Evolutionary conservation across 2,329 filamentous ascomycete species (phyloP), one percentile per base, ranked within the genome.

Genomic region (Berkeleyomyces basicola): DNA sequence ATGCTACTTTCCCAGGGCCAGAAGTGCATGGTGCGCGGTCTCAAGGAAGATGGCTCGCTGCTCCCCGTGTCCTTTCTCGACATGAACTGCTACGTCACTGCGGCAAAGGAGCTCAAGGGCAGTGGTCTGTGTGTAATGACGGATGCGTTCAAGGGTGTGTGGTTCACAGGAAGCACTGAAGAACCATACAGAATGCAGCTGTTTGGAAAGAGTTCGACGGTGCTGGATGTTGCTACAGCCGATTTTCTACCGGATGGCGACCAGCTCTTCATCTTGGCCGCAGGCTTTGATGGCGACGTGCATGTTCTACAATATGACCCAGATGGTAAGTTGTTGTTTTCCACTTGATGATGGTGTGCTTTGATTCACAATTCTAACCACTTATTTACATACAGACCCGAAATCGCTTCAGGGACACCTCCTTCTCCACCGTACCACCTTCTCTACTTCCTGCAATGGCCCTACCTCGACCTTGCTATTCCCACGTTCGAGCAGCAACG

Each of bases 21-120:
- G 70, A 99, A 99, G 74, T 92, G 90, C 72, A 95, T 99, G 87
- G 90, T 99, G 1, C 82, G 93, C 64, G 93, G 93, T 47, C 79
- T 99, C 2, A 96, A 96, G 72, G 93, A 99, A 72, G 93, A 99
- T 70, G 90, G 91, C 0, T 90, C 88, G 1, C 80, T 97, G 61
- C 78, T 97, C 0, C 93, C 93, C 0, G 92, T 99, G 3, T 93
- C 93, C 0, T 99, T 99, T 70, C 87, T 99, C 79, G 93, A 99
- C 70, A 95, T 96, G 84, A 93, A 89, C 74, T 95, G 88, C 73
- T 93, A 96, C 69, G 89, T 96, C 10, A 88, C 85, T 2, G 83
- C 86, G n/a, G 81, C 90, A 61, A 93, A 91, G 70, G 88, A 90
- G 68, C 79, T 99, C 16, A 84, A 84, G 3, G 84, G 86, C 1